These are phyloP conservation scores for Nepenthes alata DNA, from an alignment of 179 eudicot species.

Conservation along the genomic window DNA sequence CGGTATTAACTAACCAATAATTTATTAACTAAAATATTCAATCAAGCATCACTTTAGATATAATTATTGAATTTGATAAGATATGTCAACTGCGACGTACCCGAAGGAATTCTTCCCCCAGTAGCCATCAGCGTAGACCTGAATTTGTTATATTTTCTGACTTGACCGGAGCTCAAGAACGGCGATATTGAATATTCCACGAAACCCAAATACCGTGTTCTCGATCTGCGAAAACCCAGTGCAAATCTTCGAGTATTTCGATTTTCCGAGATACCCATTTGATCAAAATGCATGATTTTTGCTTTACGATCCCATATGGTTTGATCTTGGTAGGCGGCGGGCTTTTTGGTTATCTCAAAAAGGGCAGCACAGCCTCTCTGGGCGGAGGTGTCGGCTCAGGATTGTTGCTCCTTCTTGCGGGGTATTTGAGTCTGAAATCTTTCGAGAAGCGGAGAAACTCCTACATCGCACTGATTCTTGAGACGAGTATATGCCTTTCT, in stretches of 20 bases:
- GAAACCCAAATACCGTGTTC: no score
- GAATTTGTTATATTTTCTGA: no score
- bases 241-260: slow-evolving; percentile 8
- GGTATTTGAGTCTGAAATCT: slow-evolving; percentile 68
- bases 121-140: no score
- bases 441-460: slow-evolving; percentile 62
- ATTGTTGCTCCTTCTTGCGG: slow-evolving; percentile 67
- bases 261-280: slow-evolving; percentile 12
- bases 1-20: no score
- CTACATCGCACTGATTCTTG: slow-evolving; percentile 57
- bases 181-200: no score
- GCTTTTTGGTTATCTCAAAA: slow-evolving; percentile 52
- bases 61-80: no score
- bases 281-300: slow-evolving; percentile 77
- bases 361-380: slow-evolving; percentile 78
- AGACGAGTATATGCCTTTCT: slow-evolving; percentile 39
- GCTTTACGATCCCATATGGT: slow-evolving; percentile 97
- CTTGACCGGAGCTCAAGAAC: no score
- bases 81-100: no score
- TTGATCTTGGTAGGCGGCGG: slow-evolving; percentile 61
- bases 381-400: slow-evolving; percentile 86
- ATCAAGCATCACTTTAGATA: no score
- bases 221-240: slow-evolving; percentile 7
- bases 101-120: no score
- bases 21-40: no score